phyloP scores from a whole-genome alignment of 1,284 basidiomycete species.

The Malassezia japonica region DNA sequence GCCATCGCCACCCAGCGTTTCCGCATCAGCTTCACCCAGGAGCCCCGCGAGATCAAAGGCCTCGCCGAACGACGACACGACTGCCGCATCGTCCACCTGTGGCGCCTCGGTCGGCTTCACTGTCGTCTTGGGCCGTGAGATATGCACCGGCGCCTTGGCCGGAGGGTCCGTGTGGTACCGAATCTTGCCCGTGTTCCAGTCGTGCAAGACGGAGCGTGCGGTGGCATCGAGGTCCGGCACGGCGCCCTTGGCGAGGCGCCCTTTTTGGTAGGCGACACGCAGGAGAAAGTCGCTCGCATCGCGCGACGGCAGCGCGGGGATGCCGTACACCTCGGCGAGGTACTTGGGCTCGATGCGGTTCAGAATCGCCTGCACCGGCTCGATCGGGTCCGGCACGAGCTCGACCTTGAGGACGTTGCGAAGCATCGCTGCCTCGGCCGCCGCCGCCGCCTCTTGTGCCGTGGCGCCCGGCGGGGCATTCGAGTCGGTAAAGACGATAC shows the following conservation, averaged over 20 bases:
- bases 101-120: conserved; percentile 37
- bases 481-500: conserved; percentile 59
- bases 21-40: conserved; percentile 44
- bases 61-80: conserved; percentile 32
- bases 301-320: conserved; percentile 49
- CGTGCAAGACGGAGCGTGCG: conserved; percentile 72
- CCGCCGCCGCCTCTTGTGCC: conserved; percentile 13
- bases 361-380: conserved; percentile 40
- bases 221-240: conserved; percentile 76
- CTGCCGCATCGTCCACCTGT: conserved; percentile 9
- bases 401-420: conserved; percentile 88
- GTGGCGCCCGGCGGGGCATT: conserved; percentile 15
- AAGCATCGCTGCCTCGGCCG: conserved; percentile 49
- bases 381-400: conserved; percentile 76
- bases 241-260: conserved; percentile 58
- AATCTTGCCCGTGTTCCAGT: conserved; percentile 96
- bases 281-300: conserved; percentile 73
- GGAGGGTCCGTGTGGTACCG: conserved; percentile 77
- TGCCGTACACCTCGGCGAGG: conserved; percentile 30
- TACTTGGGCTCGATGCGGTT: conserved; percentile 27
- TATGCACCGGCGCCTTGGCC: conserved; percentile 18
- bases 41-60: conserved; percentile 43
- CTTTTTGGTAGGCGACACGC: conserved; percentile 76
- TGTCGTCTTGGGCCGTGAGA: background rate
- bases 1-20: conserved; percentile 29